Evolutionary conservation across 164 flowering plant species (phyloP), one percentile per base, ranked within the genome.

Genomic region (Akebia trifoliata): DNA sequence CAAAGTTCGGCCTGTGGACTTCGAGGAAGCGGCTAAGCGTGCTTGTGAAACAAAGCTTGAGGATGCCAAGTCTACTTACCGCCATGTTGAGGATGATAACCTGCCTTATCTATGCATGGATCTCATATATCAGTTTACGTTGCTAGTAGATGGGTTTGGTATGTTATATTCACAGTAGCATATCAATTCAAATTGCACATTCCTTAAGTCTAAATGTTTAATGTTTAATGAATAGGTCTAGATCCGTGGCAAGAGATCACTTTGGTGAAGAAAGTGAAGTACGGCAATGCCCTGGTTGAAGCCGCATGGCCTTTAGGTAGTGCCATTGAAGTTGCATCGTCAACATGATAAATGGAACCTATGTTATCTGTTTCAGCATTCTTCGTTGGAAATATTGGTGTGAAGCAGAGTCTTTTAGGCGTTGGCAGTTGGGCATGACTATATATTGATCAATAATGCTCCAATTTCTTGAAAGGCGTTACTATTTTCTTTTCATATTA

Each of bases 241-340:
- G 80, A 83, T 69, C 94, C 88, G 0, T 73, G 76, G 82, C 92
- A 86, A 72, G 71, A 80, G 56, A 83, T 91, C 32, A 88, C 96
- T 47, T 68, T 91, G 79, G 98, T 91, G 70, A 88, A 88, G 74
- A 51, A 83, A 68, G 85, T 88, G 52, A 54, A 82, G 61, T 88
- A 86, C 30, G 68, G 68, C 1, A 69, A 81, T 65, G 55, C 77
- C 21, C 67, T 73, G 22, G 95, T 88, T 48, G 98, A 91, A 75
- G 98, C 98, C 26, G 96, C 98, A 36, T 91, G 98, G 95, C 98
- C 98, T 28, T 60, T 88, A 40, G 96, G 98, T 55, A 91, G 98
- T 71, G 96, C 98, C 54, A 86, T 91, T 40, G 98, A 91, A 72
- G 92, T 73, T 18, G 82, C 77, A 0, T 88, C 96, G 20, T 74